These are phyloP conservation scores for Chlamydomonas applanata DNA, from an alignment of 139 green algal species.

Conservation along the genomic window DNA sequence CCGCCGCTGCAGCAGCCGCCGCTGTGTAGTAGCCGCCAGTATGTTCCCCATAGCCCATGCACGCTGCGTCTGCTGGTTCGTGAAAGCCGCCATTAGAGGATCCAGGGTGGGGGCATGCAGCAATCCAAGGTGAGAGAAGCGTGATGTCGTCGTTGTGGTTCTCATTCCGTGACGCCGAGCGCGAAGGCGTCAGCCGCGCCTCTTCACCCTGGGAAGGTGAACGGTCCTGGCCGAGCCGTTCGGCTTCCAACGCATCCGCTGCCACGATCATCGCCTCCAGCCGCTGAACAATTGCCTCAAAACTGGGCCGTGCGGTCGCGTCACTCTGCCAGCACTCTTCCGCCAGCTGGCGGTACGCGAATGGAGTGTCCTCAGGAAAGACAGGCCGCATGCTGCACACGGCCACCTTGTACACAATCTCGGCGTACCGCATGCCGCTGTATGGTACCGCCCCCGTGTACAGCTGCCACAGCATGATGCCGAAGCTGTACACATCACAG, in stretches of 20 bases:
- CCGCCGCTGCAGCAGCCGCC: too few relatives aligned
- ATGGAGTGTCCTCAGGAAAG: conserved; percentile 20
- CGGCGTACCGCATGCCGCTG: conserved; percentile 23
- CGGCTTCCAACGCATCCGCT: background rate
- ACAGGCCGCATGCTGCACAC: conserved; percentile 17
- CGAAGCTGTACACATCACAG: conserved; percentile 43
- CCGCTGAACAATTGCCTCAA: background rate
- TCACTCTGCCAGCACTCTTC: conserved; percentile 28
- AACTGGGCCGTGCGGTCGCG: conserved; percentile 10
- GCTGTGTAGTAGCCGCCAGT: too few relatives aligned
- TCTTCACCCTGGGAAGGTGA: background rate
- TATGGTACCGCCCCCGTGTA: conserved; percentile 18
- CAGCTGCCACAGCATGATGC: conserved; percentile 39
- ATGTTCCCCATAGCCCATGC: too few relatives aligned
- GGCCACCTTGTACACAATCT: conserved; percentile 37
- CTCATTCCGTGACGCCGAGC: too few relatives aligned
- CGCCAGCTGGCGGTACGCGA: conserved; percentile 1
- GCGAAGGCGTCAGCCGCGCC: background rate
- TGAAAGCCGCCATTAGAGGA: too few relatives aligned
- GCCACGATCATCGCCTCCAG: background rate
- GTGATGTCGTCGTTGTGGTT: conserved; percentile 2
- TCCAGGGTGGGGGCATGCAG: background rate
- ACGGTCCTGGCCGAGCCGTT: background rate
- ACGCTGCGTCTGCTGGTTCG: too few relatives aligned
- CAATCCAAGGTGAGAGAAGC: conserved; percentile 3